Evolutionary conservation across 164 flowering plant species (phyloP).

Genomic region (Berberis thunbergii): DNA sequence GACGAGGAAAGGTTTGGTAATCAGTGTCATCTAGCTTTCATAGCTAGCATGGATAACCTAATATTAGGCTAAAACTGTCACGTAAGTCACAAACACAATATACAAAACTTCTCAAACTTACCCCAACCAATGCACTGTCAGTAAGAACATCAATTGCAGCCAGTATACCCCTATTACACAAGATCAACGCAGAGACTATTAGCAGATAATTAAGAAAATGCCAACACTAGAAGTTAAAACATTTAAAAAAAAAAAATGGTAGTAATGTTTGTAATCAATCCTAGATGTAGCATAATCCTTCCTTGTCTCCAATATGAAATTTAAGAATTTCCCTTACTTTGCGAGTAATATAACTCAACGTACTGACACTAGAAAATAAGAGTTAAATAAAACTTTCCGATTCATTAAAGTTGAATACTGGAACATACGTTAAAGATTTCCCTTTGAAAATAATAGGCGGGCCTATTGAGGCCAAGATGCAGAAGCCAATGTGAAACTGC

Average conservation of each 20-base stretch:
- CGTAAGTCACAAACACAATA: background rate
- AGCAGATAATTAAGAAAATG: slow-evolving; percentile 1
- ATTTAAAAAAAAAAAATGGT: background rate
- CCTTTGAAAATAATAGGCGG: slow-evolving; percentile 89
- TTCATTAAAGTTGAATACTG: background rate
- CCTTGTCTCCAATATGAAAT: too few relatives aligned
- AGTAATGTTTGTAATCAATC: background rate
- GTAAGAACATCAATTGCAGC: slow-evolving; percentile 72
- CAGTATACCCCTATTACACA: slow-evolving; percentile 72
- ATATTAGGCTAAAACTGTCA: background rate
- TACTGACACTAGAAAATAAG: too few relatives aligned
- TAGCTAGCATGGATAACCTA: background rate
- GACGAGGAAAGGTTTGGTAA: background rate
- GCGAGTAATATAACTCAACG: too few relatives aligned
- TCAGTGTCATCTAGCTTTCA: background rate
- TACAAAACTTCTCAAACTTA: slow-evolving; percentile 29
- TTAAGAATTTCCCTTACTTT: too few relatives aligned
- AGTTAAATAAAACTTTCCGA: background rate
- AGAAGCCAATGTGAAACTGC: slow-evolving; percentile 84
- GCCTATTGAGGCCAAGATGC: slow-evolving; percentile 77
- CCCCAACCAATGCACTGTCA: slow-evolving; percentile 63
- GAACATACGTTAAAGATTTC: slow-evolving; percentile 84
- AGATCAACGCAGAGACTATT: slow-evolving; percentile 3
- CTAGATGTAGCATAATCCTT: too few relatives aligned
- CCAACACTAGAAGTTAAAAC: background rate